Evolutionary conservation across 2,329 filamentous ascomycete species (phyloP).

Genomic region (Zopfia rhizophila): DNA sequence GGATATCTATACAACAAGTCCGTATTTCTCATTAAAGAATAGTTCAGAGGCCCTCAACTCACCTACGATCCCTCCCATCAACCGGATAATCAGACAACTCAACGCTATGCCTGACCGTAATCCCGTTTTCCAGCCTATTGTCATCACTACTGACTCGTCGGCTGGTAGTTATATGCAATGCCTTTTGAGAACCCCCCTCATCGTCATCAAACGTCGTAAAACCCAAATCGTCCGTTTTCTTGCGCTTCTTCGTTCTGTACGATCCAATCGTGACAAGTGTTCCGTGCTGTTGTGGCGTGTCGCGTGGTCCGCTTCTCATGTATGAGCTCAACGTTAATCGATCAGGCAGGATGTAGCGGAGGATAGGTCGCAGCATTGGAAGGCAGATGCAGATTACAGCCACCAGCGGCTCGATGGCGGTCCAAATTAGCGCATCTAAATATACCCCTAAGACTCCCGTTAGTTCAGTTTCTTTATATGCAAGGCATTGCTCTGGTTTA

Average conservation of each 20-base stretch:
- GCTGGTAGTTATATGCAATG: neutral
- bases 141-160: neutral
- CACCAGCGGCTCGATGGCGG: slow-evolving; percentile 8
- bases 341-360: neutral
- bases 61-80: no score
- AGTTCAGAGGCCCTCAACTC: no score
- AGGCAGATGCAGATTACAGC: slow-evolving; percentile 6
- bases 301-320: slow-evolving; percentile 3
- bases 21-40: no score
- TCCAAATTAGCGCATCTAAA: slow-evolving; percentile 7
- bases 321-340: slow-evolving; percentile 3
- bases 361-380: slow-evolving; percentile 8
- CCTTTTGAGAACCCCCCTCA: slow-evolving; percentile 4
- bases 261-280: slow-evolving; percentile 8
- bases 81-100: slow-evolving; percentile 4
- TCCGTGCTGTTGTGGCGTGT: neutral
- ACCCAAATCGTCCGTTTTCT: neutral
- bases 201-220: slow-evolving; percentile 6
- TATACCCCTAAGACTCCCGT: slow-evolving; percentile 7
- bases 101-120: slow-evolving; percentile 6
- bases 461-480: neutral
- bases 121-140: neutral
- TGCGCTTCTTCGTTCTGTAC: neutral
- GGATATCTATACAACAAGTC: no score
- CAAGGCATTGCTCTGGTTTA: slow-evolving; percentile 5